Conservation (phyloP, 345 rosid genomes). For the Eutrema yunnanense region DNA sequence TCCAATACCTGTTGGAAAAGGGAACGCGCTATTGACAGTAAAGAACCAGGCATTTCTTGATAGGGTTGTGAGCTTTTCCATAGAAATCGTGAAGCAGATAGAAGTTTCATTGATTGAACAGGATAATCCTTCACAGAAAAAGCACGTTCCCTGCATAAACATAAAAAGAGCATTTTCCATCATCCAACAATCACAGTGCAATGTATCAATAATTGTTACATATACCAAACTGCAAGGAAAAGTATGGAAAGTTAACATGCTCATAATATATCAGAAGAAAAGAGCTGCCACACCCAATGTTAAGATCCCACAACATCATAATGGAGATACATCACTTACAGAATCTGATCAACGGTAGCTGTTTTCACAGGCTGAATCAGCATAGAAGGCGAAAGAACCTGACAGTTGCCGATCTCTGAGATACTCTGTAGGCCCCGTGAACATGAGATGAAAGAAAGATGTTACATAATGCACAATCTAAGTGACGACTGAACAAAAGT, state of each 20-base stretch:
- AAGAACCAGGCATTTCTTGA: slow-evolving; percentile 35
- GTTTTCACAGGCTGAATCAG: slow-evolving; percentile 58
- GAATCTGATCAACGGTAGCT: slow-evolving; percentile 40
- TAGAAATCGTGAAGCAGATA: slow-evolving; percentile 46
- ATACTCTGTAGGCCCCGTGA: slow-evolving; percentile 41
- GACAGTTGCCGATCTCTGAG: slow-evolving; percentile 28
- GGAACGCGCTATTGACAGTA: slow-evolving; percentile 49
- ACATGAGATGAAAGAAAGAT: slow-evolving; percentile 20
- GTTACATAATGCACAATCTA: slow-evolving; percentile 4
- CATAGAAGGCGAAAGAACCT: slow-evolving; percentile 44
- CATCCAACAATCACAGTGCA: neutral
- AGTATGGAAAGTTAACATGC: neutral
- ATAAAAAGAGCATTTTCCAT: neutral
- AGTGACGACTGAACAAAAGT: neutral
- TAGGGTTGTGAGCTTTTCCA: slow-evolving; percentile 45
- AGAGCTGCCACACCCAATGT: neutral
- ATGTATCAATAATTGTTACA: neutral
- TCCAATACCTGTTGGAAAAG: slow-evolving; percentile 63
- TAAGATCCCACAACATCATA: neutral
- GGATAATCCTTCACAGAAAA: slow-evolving; percentile 52
- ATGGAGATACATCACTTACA: slow-evolving; percentile 45
- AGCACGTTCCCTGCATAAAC: slow-evolving; percentile 41
- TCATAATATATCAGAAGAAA: neutral
- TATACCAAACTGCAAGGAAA: neutral
- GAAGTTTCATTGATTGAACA: slow-evolving; percentile 42